phyloP scores from a whole-genome alignment of 371 early-diverging fungal genomes.

The Apophysomyces trapeziformis region DNA sequence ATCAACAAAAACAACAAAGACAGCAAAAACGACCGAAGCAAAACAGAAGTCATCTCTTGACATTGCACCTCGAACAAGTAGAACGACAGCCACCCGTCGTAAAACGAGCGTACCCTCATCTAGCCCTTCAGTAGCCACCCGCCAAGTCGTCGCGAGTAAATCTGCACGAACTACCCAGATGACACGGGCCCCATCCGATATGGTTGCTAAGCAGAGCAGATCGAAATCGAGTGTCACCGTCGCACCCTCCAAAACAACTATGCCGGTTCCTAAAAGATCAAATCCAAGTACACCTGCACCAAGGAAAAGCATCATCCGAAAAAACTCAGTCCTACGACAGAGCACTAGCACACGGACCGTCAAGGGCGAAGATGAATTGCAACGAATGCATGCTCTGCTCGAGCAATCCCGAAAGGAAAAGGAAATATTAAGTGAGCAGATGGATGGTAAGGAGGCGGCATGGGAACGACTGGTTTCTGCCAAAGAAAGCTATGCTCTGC shows the following conservation, averaged over 20 bases:
- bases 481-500: conserved; percentile 47
- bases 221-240: conserved; percentile 6
- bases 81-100: conserved; percentile 4
- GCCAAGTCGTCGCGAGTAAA: conserved; percentile 3
- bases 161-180: conserved; percentile 8
- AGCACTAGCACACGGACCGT: conserved; percentile 10
- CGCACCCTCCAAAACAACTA: background rate
- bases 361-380: conserved; percentile 16
- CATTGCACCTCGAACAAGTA: conserved; percentile 9
- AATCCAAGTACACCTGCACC: background rate
- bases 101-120: conserved; percentile 11
- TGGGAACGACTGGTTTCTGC: conserved; percentile 42
- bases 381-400: conserved; percentile 23
- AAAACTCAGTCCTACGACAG: conserved; percentile 1
- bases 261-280: background rate
- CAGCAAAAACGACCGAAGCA: conserved; percentile 8
- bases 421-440: conserved; percentile 27
- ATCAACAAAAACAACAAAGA: conserved; percentile 10
- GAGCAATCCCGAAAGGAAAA: conserved; percentile 34
- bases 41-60: background rate
- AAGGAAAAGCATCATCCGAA: conserved; percentile 13
- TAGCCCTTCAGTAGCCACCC: background rate
- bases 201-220: conserved; percentile 5
- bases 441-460: conserved; percentile 41
- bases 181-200: background rate